Conservation (phyloP, 2,329 filamentous ascomycete species). For the Penicillium olsonii region DNA sequence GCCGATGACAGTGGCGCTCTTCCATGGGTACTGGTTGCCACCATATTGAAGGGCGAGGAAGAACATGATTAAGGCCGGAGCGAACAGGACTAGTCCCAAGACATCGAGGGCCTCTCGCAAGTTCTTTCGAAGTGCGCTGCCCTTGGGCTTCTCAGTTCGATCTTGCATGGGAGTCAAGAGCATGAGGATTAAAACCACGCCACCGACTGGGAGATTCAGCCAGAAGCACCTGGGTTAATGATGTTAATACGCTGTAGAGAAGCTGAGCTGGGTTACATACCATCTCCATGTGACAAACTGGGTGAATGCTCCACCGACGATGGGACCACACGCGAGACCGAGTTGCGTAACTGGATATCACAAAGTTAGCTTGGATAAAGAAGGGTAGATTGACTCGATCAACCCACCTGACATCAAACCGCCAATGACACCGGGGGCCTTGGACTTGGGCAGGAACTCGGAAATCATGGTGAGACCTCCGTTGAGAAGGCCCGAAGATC, state of each 20-base stretch:
- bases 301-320: slow-evolving; percentile 11
- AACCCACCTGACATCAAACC: background rate
- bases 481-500: slow-evolving; percentile 20
- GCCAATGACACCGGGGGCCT: slow-evolving; percentile 12
- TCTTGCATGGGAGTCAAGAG: background rate
- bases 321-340: background rate
- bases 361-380: background rate
- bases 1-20: slow-evolving; percentile 1
- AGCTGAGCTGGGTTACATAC: background rate
- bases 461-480: slow-evolving; percentile 23
- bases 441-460: slow-evolving; percentile 16
- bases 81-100: background rate
- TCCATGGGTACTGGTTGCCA: slow-evolving; percentile 1
- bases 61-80: background rate
- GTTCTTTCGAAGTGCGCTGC: background rate
- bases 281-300: slow-evolving; percentile 1
- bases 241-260: background rate
- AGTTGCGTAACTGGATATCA: background rate
- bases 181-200: background rate
- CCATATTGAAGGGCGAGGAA: slow-evolving; percentile 2
- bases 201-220: background rate
- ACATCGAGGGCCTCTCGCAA: background rate
- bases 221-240: background rate
- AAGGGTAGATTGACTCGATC: background rate
- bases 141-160: background rate